Evolutionary conservation across 306 rosid genomes (phyloP), one percentile per base, ranked within the genome.

Genomic region (Rosa chinensis): DNA sequence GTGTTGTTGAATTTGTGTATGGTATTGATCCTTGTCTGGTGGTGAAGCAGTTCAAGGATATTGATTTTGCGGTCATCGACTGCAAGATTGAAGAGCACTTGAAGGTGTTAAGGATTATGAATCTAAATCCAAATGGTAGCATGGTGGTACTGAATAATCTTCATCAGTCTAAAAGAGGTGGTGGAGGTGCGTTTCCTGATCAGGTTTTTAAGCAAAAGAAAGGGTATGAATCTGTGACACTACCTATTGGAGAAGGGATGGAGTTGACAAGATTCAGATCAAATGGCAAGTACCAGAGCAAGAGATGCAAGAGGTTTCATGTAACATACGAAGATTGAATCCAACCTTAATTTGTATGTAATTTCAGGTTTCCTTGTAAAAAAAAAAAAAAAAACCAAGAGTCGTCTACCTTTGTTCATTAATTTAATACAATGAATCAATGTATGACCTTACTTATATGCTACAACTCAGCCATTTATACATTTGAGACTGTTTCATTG

Each of bases 61-160:
- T 78, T 56, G 82, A 78, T 61, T 82, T 78, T 48, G 82, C 73
- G 17, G 85, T 59, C 10, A 42, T 82, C 32, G 82, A 73, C 70
- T 82, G 75, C 74, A 78, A 47, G n/a, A 10, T 82, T 56, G 53
- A 59, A 56, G 77, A 68, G 21, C 11, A 58, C 59, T 59, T 73
- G 23, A 68, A 74, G 5, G 10, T 78, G 32, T 78, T 56, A 68
- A 74, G 49, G 77, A n/a, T 35, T 40, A 37, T 78, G 56, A 74
- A 78, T 10, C 78, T 83, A 4, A 78, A 83, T 44, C 86, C 77
- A 37, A 73, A 14, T 45, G 68, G 82, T 10, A 66, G 79, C 5
- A 13, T 59, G 3, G 77, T 83, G 28, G 77, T 68, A 8, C 32
- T 35, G 42, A 73, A 68, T 21, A 73, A 78, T 68, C 43, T 77